These are phyloP conservation scores for Strobilomyces dryophilus DNA, from an alignment of 768 basidiomycete genomes.

Conservation along the genomic window DNA sequence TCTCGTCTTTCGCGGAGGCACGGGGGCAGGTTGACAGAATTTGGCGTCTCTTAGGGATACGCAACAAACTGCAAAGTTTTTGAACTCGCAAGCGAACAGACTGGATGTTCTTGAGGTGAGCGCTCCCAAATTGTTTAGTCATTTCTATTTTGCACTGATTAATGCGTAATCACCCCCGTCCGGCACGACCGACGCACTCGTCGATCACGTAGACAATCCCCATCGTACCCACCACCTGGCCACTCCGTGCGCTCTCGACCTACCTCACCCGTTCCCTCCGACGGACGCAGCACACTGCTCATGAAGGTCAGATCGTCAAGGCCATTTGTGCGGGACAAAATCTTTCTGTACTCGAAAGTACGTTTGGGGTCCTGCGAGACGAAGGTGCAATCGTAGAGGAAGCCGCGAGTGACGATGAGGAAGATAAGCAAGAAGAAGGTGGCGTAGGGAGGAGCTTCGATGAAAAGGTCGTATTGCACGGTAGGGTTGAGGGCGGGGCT, in stretches of 20 bases:
- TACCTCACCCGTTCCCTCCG: constrained; percentile 80
- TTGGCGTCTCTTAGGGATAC: constrained; percentile 38
- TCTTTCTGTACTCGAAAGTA: constrained; percentile 59
- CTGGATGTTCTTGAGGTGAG: constrained; percentile 76
- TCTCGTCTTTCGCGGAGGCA: constrained; percentile 6
- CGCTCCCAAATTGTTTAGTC: constrained; percentile 5
- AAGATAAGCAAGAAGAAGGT: constrained; percentile 14
- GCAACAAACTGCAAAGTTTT: constrained; percentile 59
- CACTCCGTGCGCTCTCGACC: constrained; percentile 63
- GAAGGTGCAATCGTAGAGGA: constrained; percentile 70
- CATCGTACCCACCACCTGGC: constrained; percentile 71
- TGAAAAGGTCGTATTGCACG: constrained; percentile 41
- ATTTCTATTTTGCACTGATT: neutral
- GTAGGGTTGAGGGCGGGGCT: constrained; percentile 2
- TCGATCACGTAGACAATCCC: constrained; percentile 49
- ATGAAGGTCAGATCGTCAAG: constrained; percentile 76
- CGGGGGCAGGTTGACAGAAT: neutral
- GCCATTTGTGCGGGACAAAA: constrained; percentile 78
- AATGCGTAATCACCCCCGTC: neutral
- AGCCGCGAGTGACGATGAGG: constrained; percentile 43
- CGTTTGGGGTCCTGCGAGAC: constrained; percentile 55
- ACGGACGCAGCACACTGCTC: constrained; percentile 62
- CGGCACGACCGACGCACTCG: neutral
- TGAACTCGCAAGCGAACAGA: constrained; percentile 78
- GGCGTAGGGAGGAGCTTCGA: constrained; percentile 29